phyloP scores from a whole-genome alignment of 768 basidiomycete genomes.

The Baorangia bicolor region DNA sequence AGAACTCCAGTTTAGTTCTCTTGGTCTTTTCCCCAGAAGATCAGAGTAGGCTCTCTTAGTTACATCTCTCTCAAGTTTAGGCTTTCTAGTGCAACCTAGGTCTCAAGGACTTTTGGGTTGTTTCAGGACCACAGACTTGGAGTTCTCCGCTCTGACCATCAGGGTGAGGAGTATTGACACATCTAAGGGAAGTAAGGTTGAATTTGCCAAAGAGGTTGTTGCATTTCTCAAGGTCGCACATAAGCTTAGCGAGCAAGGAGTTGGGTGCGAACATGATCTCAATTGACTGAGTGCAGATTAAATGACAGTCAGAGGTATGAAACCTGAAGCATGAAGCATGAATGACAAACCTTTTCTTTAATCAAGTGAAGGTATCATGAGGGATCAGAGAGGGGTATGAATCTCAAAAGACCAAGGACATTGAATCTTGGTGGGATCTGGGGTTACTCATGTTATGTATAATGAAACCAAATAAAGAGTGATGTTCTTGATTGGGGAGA shows the following conservation, averaged over 20 bases:
- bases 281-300: constrained; percentile 25
- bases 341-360: constrained; percentile 35
- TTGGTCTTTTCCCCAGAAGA: too few relatives aligned
- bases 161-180: constrained; percentile 33
- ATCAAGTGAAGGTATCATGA: constrained; percentile 28
- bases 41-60: too few relatives aligned
- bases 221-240: constrained; percentile 32
- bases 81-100: too few relatives aligned
- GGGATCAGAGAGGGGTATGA: constrained; percentile 20
- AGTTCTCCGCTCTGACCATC: neutral
- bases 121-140: constrained; percentile 3
- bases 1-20: too few relatives aligned
- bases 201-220: constrained; percentile 26
- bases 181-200: constrained; percentile 35
- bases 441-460: neutral
- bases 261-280: constrained; percentile 40
- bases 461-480: neutral
- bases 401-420: neutral
- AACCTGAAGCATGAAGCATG: neutral
- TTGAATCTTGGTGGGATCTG: neutral
- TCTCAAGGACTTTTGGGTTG: too few relatives aligned
- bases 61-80: too few relatives aligned
- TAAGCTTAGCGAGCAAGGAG: constrained; percentile 41
- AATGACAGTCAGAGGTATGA: neutral
- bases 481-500: neutral